Evolutionary conservation across 768 basidiomycete species (phyloP), one percentile per base, ranked within the genome.

Genomic region (Krasilnikovozyma curviuscula): DNA sequence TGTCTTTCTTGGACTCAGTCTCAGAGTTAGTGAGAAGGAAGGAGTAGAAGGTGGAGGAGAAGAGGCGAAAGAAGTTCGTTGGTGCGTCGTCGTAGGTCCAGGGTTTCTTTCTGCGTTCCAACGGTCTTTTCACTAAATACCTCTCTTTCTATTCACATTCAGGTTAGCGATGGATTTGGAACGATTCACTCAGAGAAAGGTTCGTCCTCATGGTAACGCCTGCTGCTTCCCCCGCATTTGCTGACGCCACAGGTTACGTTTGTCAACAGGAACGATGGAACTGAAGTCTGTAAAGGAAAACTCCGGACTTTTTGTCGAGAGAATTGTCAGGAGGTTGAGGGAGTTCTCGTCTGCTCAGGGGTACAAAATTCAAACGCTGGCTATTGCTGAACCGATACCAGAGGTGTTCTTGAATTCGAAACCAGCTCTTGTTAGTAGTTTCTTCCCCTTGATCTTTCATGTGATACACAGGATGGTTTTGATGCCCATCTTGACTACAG

Each of bases 291-390:
- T 4, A 10, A 25, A 9, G 23, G 21, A 19, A 34, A n/a, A n/a
- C n/a, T n/a, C n/a, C n/a, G n/a, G n/a, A n/a, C n/a, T n/a, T n/a
- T n/a, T 35, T 18, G 32, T 48, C 47, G 29, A 27, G 3, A 0
- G n/a, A 23, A 4, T 48, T 12, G 24, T 48, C 14, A 13, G 27
- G 12, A 16, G 30, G 24, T 24, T 48, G 14, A 32, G 47, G 13
- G 38, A 48, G 40, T 48, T 34, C 40, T 21, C 31, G 5, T 18
- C 40, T 0, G 35, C 31, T n/a, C 47, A 48, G 32, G 29, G 23
- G 13, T 48, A 48, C 47, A 48, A 48, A 34, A 41, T 42, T 7
- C n/a, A 39, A 18, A 7, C 8, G 9, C 24, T 39, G 37, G n/a
- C n/a, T 7, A 39, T n/a, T 9, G n/a, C 24, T 18, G 37, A 23